Percentiles rank a stretch among this genome's conserved stretches.
Evolutionary conservation across 2,329 filamentous ascomycete species (phyloP).

Genomic region (Parafenestella ontariensis): DNA sequence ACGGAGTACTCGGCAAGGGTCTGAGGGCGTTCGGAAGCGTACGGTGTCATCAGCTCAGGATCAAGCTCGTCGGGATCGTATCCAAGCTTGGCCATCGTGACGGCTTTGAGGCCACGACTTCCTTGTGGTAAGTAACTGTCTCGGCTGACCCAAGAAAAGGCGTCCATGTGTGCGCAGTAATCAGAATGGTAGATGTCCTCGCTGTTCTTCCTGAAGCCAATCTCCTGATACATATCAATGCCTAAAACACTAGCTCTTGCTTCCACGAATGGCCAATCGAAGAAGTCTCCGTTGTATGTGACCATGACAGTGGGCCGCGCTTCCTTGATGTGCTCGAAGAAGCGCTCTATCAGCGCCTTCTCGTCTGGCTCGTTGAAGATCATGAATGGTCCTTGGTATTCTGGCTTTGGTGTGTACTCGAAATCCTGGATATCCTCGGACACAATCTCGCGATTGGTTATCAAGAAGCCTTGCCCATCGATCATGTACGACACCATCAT

Average conservation of each 20-base stretch:
- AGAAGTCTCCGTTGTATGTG: constrained; percentile 99
- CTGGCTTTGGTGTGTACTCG: constrained; percentile 96
- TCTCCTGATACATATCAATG: constrained; percentile 99
- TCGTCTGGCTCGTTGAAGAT: constrained; percentile 99
- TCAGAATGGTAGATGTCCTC: constrained; percentile 97
- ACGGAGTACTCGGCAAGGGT: constrained; percentile 97
- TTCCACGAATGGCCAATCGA: constrained; percentile 99
- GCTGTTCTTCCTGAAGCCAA: constrained; percentile 92
- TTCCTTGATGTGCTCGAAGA: constrained; percentile 95
- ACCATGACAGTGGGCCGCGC: constrained; percentile 94
- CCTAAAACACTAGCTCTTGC: constrained; percentile 89
- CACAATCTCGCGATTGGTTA: constrained; percentile 97
- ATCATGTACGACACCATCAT: constrained; percentile 99
- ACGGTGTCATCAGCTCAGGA: constrained; percentile 93
- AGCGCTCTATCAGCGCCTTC: constrained; percentile 84
- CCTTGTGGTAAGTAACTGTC: constrained; percentile 98
- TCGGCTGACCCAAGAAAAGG: constrained; percentile 98
- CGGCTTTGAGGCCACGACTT: constrained; percentile 94
- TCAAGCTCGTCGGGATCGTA: constrained; percentile 98
- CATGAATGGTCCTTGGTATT: constrained; percentile 94
- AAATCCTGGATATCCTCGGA: constrained; percentile 98
- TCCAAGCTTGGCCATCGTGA: constrained; percentile 95
- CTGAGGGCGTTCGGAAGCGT: constrained; percentile 87
- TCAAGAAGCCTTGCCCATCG: constrained; percentile 95
- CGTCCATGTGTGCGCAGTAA: constrained; percentile 98